Evolutionary conservation across 108 stramenopile species (phyloP).

Genomic region (Nitzschia palea): DNA sequence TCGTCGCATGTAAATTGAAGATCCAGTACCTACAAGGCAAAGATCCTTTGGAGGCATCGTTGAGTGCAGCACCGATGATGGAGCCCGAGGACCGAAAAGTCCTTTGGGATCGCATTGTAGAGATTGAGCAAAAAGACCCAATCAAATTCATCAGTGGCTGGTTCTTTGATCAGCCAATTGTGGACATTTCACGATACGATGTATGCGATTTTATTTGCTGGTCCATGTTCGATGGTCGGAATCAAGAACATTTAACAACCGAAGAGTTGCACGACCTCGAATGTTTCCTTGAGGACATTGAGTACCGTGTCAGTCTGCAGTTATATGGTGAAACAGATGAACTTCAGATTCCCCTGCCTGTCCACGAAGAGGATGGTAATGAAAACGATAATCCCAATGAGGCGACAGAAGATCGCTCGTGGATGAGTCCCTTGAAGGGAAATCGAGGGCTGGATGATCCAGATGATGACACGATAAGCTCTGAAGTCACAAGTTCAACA

Average conservation of each 20-base stretch:
- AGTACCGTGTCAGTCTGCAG: slow-evolving; percentile 63
- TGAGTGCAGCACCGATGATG: slow-evolving; percentile 75
- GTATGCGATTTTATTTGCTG: slow-evolving; percentile 77
- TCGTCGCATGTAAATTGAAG: slow-evolving; percentile 59
- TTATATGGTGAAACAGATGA: slow-evolving; percentile 50
- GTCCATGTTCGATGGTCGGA: slow-evolving; percentile 87
- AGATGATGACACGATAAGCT: slow-evolving; percentile 5
- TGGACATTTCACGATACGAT: slow-evolving; percentile 78
- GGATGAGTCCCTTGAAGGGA: too few species aligned
- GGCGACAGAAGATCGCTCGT: background rate
- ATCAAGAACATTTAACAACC: slow-evolving; percentile 84
- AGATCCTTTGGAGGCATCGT: slow-evolving; percentile 77
- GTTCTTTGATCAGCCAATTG: slow-evolving; percentile 82
- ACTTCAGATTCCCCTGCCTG: background rate
- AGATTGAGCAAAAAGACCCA: slow-evolving; percentile 48
- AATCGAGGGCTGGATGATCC: background rate
- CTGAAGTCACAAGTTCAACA: slow-evolving; percentile 6
- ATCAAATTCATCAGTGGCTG: slow-evolving; percentile 70
- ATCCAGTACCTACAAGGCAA: slow-evolving; percentile 60
- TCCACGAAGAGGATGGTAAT: slow-evolving; percentile 13
- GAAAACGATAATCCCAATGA: slow-evolving; percentile 8
- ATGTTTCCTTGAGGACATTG: slow-evolving; percentile 66
- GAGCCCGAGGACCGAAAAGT: slow-evolving; percentile 54
- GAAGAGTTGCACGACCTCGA: slow-evolving; percentile 71
- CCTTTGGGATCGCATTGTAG: slow-evolving; percentile 75